Percentiles rank a stretch among this genome's conserved stretches.
Evolutionary conservation across 2,329 filamentous ascomycete species (phyloP).

Genomic region (Aspergillus carbonarius): DNA sequence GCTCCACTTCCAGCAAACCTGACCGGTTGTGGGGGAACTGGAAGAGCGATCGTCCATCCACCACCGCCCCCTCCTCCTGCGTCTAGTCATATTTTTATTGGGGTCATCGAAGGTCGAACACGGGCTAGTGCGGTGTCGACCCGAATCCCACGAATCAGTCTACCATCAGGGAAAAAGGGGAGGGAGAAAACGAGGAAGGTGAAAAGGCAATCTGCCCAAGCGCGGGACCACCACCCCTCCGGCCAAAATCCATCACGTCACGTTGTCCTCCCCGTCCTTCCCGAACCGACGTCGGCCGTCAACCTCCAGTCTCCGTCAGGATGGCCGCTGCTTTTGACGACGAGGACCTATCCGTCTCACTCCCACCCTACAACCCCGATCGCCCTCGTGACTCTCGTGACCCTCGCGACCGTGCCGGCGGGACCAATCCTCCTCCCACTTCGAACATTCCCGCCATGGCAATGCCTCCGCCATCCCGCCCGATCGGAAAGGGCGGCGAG

Average conservation of each 20-base stretch:
- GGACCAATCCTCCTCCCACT: conserved; percentile 19
- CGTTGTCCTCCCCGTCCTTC: conserved; percentile 27
- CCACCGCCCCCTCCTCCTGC: neutral
- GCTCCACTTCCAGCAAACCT: conserved; percentile 8
- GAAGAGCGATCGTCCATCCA: neutral
- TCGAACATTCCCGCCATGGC: conserved; percentile 37
- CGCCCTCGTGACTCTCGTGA: conserved; percentile 18
- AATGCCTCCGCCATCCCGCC: conserved; percentile 38
- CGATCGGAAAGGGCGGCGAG: conserved; percentile 31
- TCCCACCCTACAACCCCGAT: conserved; percentile 42
- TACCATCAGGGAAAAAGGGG: conserved; percentile 1
- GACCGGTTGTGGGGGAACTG: conserved; percentile 9
- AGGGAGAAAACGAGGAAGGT: conserved; percentile 5
- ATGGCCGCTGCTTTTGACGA: conserved; percentile 63
- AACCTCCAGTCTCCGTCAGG: conserved; percentile 15
- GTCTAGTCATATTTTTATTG: neutral
- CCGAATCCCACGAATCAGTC: neutral
- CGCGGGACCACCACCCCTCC: neutral
- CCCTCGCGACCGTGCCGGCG: conserved; percentile 27
- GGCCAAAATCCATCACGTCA: conserved; percentile 38
- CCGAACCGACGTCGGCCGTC: conserved; percentile 9
- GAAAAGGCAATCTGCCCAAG: neutral
- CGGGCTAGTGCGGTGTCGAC: conserved; percentile 13
- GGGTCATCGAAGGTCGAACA: neutral
- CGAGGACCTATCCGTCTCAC: conserved; percentile 77